These are phyloP conservation scores for Neurospora sp. DNA, from an alignment of 495 filamentous ascomycete species.

Conservation along the genomic window DNA sequence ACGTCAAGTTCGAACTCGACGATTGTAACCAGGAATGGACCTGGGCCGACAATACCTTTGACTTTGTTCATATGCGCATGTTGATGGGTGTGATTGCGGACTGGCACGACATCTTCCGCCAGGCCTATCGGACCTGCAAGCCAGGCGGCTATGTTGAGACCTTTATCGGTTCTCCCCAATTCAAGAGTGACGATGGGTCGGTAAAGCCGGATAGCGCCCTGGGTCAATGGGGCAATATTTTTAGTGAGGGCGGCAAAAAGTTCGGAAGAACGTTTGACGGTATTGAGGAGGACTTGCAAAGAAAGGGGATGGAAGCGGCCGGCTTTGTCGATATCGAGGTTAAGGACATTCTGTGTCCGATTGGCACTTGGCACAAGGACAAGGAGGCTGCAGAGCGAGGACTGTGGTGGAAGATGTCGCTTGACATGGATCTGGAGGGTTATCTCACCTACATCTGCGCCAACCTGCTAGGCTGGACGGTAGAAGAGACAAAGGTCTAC, in stretches of 20 bases:
- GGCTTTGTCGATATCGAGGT: constrained; percentile 5
- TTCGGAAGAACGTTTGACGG: constrained; percentile 9
- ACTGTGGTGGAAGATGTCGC: not conserved
- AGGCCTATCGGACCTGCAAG: constrained; percentile 16
- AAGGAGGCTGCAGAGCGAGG: constrained; percentile 1
- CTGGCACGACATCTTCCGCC: constrained; percentile 36
- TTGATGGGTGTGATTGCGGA: constrained; percentile 39
- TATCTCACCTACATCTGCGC: constrained; percentile 2
- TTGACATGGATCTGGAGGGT: not conserved
- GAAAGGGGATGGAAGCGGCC: constrained; percentile 4
- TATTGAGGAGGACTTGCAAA: constrained; percentile 17
- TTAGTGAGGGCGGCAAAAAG: not conserved
- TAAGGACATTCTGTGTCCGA: not conserved
- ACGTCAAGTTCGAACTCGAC: constrained; percentile 39
- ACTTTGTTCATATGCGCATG: constrained; percentile 48
- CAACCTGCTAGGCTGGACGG: constrained; percentile 7
- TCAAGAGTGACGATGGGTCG: constrained; percentile 1
- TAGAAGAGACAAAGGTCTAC: constrained; percentile 4
- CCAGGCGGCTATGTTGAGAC: constrained; percentile 12
- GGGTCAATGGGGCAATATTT: not conserved
- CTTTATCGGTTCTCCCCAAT: constrained; percentile 3
- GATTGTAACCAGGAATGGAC: constrained; percentile 39
- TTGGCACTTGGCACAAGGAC: not conserved
- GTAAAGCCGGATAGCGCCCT: not conserved
- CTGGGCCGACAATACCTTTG: constrained; percentile 37